A percentile compares a stretch with the other conserved stretches of the same genome.
phyloP scores from a whole-genome alignment of 1,284 basidiomycete genomes.

The Sanguinoderma infundibulare region DNA sequence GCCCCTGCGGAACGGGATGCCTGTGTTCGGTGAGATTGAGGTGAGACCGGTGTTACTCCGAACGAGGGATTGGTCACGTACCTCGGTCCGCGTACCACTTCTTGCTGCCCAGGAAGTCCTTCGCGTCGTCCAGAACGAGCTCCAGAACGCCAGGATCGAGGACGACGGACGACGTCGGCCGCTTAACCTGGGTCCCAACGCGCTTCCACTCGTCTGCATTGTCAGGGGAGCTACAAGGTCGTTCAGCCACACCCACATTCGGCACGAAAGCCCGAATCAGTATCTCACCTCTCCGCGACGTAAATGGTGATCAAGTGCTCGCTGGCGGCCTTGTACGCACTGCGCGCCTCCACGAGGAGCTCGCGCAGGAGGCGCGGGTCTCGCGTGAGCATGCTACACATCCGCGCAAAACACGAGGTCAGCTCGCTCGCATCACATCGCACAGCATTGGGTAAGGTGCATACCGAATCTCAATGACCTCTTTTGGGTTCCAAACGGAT shows the following conservation, averaged over 20 bases:
- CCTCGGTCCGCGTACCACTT: slow-evolving; percentile 26
- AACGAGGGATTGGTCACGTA: not conserved
- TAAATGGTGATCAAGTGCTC: slow-evolving; percentile 20
- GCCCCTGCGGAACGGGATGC: slow-evolving; percentile 73
- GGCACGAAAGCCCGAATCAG: not conserved
- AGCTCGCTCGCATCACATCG: no score
- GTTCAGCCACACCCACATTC: no score
- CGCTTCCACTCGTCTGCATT: slow-evolving; percentile 21
- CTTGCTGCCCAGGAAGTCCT: slow-evolving; percentile 27
- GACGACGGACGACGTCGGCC: slow-evolving; percentile 24
- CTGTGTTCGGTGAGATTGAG: not conserved
- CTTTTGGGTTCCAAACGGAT: slow-evolving; percentile 22
- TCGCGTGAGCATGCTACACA: slow-evolving; percentile 28
- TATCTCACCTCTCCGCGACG: slow-evolving; percentile 18
- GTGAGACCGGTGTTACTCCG: not conserved
- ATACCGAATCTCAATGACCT: slow-evolving; percentile 31
- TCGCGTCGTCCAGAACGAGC: slow-evolving; percentile 25
- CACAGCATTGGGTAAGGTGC: slow-evolving; percentile 3
- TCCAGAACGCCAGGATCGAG: slow-evolving; percentile 28
- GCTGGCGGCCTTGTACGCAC: slow-evolving; percentile 28
- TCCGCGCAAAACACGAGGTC: not conserved
- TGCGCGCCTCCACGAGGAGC: slow-evolving; percentile 35
- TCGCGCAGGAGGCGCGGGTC: slow-evolving; percentile 28
- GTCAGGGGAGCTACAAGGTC: not conserved
- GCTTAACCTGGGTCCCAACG: slow-evolving; percentile 21